Base-by-base conservation (phyloP, 2,329 filamentous ascomycete genomes). In the Neurospora crassa region DNA sequence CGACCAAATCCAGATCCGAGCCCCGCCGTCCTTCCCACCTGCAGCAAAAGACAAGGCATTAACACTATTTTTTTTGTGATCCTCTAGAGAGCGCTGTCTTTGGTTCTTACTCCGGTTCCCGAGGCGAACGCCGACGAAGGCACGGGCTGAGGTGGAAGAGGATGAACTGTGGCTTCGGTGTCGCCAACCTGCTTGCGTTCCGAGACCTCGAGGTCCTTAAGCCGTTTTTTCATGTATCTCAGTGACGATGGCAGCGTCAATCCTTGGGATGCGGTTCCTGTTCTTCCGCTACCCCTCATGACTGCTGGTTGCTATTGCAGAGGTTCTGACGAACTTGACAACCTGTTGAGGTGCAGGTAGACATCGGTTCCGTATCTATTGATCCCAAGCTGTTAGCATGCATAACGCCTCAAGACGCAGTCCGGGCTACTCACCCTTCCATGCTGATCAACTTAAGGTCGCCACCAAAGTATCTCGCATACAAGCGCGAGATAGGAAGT, bases 371-470 rank as follows among this genome's bases (percentile, higher is more conserved):
- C 96, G 81, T 99, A 99, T 72, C 95, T 97, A 76, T 67, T 42
- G 97, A 76, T 68, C 41, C 67, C 12, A 4, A 70, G 11, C 71
- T 37, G 69, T 74, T 74, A 81, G 78, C 45, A 70, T 63, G 69
- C 42, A 68, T 40, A 6, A 59, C 45, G 11, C 53, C 53, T n/a
- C 53, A 20, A 67, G 14, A 14, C 14, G 29, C 67, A 47, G 20
- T 41, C 24, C 10, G 18, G 72, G 74, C 70, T 69, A 80, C 92
- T 86, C 85, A 97, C 93, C 96, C 96, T 85, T 99, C 96, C 96
- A 99, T 99, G 80, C 94, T 97, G 78, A 99, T 99, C 80, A 99
- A 83, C 82, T 98, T 98, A 77, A 99, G 81, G 81, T 99, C 96
- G 72, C 96, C 96, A 72, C 96, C 96, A 83, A 99, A 99, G 83